phyloP scores from a whole-genome alignment of 768 basidiomycete genomes.

The Lactarius hengduanensis region DNA sequence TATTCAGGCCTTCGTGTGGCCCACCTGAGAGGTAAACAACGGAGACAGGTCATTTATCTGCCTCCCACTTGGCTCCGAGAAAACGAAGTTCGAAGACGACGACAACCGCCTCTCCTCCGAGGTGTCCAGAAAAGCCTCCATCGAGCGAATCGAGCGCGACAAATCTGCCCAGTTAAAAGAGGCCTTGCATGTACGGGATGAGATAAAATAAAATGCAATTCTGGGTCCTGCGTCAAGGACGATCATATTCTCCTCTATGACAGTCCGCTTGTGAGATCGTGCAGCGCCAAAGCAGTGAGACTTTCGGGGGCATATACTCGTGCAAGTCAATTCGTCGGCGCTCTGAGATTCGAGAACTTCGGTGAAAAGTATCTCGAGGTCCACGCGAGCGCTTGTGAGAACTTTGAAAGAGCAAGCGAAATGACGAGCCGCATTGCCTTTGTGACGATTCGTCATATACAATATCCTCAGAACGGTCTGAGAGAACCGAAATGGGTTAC shows the following conservation, averaged over 20 bases:
- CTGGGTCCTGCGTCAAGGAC: no score
- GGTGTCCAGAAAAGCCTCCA: not conserved
- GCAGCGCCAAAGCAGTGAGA: no score
- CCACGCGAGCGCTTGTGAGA: no score
- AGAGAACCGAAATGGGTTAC: not conserved
- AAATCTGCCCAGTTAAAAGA: not conserved
- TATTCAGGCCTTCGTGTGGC: not conserved
- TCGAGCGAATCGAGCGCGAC: not conserved
- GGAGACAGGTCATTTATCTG: not conserved
- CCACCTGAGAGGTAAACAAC: not conserved
- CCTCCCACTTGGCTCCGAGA: not conserved
- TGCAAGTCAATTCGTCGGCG: not conserved
- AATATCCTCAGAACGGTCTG: not conserved
- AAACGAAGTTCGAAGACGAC: not conserved
- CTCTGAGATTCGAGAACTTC: not conserved
- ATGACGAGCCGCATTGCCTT: not conserved
- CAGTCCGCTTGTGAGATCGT: no score
- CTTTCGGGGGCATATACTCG: not conserved
- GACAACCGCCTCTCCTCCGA: not conserved
- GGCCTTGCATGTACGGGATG: not conserved
- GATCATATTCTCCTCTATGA: no score
- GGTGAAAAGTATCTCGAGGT: not conserved
- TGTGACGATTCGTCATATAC: no score
- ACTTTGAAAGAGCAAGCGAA: no score
- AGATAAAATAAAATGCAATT: not conserved